These are phyloP conservation scores for Boletus rubescentipes DNA, from an alignment of 768 basidiomycete species.

Conservation along the genomic window DNA sequence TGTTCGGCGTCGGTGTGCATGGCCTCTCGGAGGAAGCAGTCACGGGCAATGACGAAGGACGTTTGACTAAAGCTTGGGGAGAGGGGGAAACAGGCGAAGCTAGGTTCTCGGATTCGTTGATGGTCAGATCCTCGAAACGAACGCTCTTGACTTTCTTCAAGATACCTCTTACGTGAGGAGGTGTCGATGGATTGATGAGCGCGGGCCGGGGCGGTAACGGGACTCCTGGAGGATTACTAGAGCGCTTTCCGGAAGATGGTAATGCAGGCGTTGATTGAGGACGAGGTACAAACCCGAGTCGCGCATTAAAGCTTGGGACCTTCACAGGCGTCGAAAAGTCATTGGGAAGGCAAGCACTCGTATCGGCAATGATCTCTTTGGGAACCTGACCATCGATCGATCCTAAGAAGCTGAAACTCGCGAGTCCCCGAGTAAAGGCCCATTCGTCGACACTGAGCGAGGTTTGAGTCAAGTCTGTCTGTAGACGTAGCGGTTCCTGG, in stretches of 20 bases:
- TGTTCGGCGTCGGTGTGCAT: conserved; percentile 9
- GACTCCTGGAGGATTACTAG: conserved; percentile 18
- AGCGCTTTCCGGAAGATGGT: conserved; percentile 6
- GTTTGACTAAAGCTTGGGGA: conserved; percentile 1
- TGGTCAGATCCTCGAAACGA: conserved; percentile 33
- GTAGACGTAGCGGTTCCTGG: neutral
- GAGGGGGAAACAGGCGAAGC: neutral
- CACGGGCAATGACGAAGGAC: conserved; percentile 6
- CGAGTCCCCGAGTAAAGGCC: conserved; percentile 35
- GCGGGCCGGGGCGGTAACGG: conserved; percentile 24
- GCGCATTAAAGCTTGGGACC: neutral
- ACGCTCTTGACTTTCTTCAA: conserved; percentile 42
- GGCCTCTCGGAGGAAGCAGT: conserved; percentile 7
- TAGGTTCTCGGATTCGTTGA: conserved; percentile 1
- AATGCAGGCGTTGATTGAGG: neutral
- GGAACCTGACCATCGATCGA: conserved; percentile 2
- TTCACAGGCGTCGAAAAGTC: conserved; percentile 12
- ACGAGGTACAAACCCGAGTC: neutral
- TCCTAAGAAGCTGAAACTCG: conserved; percentile 18
- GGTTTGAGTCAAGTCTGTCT: neutral
- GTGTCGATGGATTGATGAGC: conserved; percentile 27
- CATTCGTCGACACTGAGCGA: conserved; percentile 35
- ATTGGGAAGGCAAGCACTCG: conserved; percentile 13
- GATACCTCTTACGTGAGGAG: conserved; percentile 35
- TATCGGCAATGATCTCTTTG: conserved; percentile 1